phyloP scores from a whole-genome alignment of 2,329 filamentous ascomycete genomes.

The Septoria petroselini region DNA sequence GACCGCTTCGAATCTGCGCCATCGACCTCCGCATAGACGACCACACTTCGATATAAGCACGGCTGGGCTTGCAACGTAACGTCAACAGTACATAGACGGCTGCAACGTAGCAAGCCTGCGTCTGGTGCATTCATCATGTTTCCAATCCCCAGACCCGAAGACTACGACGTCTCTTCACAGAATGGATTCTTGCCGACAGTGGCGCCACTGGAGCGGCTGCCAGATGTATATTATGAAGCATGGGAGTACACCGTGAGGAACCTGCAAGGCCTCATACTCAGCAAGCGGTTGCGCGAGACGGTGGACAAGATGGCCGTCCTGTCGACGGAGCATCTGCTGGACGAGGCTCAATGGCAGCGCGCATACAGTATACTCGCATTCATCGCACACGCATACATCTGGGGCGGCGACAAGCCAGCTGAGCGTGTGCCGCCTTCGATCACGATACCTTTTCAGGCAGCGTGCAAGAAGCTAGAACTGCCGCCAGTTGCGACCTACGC shows the following conservation, averaged over 20 bases:
- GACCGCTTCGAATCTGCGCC: neutral
- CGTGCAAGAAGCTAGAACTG: constrained; percentile 71
- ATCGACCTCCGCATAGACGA: constrained; percentile 5
- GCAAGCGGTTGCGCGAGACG: constrained; percentile 73
- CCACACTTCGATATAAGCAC: constrained; percentile 19
- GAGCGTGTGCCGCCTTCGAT: constrained; percentile 75
- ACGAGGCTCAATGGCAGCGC: constrained; percentile 85
- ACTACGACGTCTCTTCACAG: constrained; percentile 75
- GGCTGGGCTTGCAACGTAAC: constrained; percentile 40
- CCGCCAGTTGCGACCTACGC: constrained; percentile 94
- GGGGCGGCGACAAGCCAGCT: constrained; percentile 72
- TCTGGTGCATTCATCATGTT: constrained; percentile 41
- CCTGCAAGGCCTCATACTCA: constrained; percentile 81
- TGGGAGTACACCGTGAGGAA: constrained; percentile 89
- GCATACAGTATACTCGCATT: constrained; percentile 78
- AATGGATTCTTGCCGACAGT: constrained; percentile 86
- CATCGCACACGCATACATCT: constrained; percentile 81
- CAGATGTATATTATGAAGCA: constrained; percentile 87
- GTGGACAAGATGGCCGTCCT: constrained; percentile 80
- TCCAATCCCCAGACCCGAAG: constrained; percentile 54
- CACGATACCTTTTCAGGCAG: constrained; percentile 74
- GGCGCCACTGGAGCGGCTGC: constrained; percentile 73
- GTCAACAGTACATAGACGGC: constrained; percentile 28
- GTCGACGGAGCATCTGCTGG: constrained; percentile 74
- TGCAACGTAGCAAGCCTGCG: constrained; percentile 39